Evolutionary conservation across 495 filamentous ascomycete species (phyloP).

Genomic region (Ascodesmis nigricans): DNA sequence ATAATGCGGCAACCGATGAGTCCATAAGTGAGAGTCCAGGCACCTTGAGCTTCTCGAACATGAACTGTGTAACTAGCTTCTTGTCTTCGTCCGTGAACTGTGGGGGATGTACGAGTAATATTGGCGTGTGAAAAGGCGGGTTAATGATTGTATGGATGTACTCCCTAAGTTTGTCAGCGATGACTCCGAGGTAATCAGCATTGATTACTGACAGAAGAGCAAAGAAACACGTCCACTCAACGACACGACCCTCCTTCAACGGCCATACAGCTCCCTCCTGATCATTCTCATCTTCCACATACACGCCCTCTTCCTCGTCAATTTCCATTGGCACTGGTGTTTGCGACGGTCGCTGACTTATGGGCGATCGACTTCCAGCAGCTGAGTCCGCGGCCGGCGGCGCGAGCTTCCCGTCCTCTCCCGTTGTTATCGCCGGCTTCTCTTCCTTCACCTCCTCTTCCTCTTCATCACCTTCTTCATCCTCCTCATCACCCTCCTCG

Average conservation of each 20-base stretch:
- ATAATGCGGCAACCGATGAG: constrained; percentile 58
- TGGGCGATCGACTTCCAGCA: too few species aligned
- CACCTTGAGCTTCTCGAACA: constrained; percentile 92
- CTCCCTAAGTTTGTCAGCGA: constrained; percentile 17
- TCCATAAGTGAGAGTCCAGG: constrained; percentile 76
- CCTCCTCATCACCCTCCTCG: constrained; percentile 29
- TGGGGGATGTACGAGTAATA: constrained; percentile 68
- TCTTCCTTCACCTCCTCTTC: constrained; percentile 16
- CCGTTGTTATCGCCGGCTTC: constrained; percentile 24
- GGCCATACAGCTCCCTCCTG: constrained; percentile 80
- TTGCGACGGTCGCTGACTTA: too few species aligned
- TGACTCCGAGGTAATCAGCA: not conserved
- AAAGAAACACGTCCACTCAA: constrained; percentile 75
- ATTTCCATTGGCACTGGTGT: too few species aligned
- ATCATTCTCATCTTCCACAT: constrained; percentile 70
- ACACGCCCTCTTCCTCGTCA: constrained; percentile 31
- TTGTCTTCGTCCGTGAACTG: constrained; percentile 66
- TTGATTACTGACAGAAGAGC: constrained; percentile 38
- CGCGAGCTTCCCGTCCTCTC: constrained; percentile 12
- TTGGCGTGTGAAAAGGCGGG: constrained; percentile 79
- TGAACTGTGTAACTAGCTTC: constrained; percentile 65
- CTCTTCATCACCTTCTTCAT: constrained; percentile 18
- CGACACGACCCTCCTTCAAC: constrained; percentile 60
- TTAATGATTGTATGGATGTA: constrained; percentile 74
- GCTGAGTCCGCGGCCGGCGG: constrained; percentile 3